phyloP scores from a whole-genome alignment of 1,284 basidiomycete species.

The Trametes pubescens region DNA sequence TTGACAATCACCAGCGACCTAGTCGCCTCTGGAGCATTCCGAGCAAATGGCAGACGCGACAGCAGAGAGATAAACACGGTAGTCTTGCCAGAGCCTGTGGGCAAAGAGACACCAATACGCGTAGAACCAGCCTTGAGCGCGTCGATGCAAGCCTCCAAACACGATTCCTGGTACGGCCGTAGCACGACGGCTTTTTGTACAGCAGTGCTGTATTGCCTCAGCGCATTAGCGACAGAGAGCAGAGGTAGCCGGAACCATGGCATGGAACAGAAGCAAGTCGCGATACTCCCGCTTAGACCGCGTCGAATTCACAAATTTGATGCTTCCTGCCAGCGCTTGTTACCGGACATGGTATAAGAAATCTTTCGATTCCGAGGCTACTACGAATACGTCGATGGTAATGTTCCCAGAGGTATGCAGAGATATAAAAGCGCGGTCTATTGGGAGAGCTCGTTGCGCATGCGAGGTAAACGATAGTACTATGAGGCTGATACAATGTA shows the following conservation, averaged over 20 bases:
- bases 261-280: slow-evolving; percentile 33
- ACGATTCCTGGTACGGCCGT: slow-evolving; percentile 93
- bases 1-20: slow-evolving; percentile 87
- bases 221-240: background rate
- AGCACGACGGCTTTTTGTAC: slow-evolving; percentile 47
- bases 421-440: slow-evolving; percentile 46
- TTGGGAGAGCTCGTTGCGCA: slow-evolving; percentile 43
- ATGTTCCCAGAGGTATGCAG: slow-evolving; percentile 34
- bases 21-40: slow-evolving; percentile 52
- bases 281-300: background rate
- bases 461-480: slow-evolving; percentile 44
- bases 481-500: slow-evolving; percentile 43
- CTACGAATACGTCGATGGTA: slow-evolving; percentile 32
- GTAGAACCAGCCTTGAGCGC: slow-evolving; percentile 70
- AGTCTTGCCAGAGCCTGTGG: slow-evolving; percentile 94
- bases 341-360: slow-evolving; percentile 28
- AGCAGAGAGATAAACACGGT: slow-evolving; percentile 89
- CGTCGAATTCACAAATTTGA: background rate
- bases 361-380: slow-evolving; percentile 36
- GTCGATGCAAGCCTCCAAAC: slow-evolving; percentile 79
- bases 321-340: slow-evolving; percentile 19
- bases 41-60: slow-evolving; percentile 60
- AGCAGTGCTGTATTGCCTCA: slow-evolving; percentile 30
- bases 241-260: slow-evolving; percentile 26
- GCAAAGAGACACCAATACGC: slow-evolving; percentile 92